A percentile compares a stretch with the other conserved stretches of the same genome.
phyloP scores from a whole-genome alignment of 768 basidiomycete species.

The Suillus brevipes region DNA sequence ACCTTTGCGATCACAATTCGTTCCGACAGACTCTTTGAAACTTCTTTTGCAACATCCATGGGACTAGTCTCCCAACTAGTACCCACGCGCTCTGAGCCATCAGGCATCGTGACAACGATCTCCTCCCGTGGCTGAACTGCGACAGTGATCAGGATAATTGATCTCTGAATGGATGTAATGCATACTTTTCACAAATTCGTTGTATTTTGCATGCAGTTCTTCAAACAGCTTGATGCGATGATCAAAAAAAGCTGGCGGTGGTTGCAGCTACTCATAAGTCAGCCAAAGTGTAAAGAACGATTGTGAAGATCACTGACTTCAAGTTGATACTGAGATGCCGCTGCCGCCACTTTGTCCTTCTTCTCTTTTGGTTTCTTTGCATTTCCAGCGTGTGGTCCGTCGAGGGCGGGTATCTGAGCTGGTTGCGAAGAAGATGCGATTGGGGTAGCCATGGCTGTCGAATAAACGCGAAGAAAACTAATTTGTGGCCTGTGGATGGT shows the following conservation, averaged over 20 bases:
- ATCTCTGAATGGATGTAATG: background rate
- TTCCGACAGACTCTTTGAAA: slow-evolving; percentile 87
- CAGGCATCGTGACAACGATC: slow-evolving; percentile 81
- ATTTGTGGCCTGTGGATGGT: slow-evolving; percentile 14
- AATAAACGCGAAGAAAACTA: slow-evolving; percentile 20
- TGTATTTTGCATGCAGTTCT: slow-evolving; percentile 79
- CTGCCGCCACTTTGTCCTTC: slow-evolving; percentile 34
- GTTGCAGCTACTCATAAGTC: slow-evolving; percentile 59
- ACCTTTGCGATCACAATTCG: slow-evolving; percentile 93
- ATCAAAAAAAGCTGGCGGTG: slow-evolving; percentile 84
- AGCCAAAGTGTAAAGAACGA: background rate
- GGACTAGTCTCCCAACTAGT: slow-evolving; percentile 95
- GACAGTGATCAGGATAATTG: slow-evolving; percentile 5
- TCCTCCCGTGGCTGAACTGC: slow-evolving; percentile 76
- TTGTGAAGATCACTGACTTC: slow-evolving; percentile 46
- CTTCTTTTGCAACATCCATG: slow-evolving; percentile 83
- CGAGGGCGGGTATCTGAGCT: slow-evolving; percentile 45
- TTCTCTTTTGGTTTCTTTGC: slow-evolving; percentile 48
- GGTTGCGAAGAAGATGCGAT: slow-evolving; percentile 57
- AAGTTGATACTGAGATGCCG: slow-evolving; percentile 52
- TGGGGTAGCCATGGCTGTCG: slow-evolving; percentile 52
- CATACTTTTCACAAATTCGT: slow-evolving; percentile 75
- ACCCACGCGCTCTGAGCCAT: slow-evolving; percentile 82
- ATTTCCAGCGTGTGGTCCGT: slow-evolving; percentile 42
- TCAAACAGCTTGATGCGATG: slow-evolving; percentile 91